Conservation (phyloP, 1,284 basidiomycete genomes). For the Cutaneotrichosporon dermatis region DNA sequence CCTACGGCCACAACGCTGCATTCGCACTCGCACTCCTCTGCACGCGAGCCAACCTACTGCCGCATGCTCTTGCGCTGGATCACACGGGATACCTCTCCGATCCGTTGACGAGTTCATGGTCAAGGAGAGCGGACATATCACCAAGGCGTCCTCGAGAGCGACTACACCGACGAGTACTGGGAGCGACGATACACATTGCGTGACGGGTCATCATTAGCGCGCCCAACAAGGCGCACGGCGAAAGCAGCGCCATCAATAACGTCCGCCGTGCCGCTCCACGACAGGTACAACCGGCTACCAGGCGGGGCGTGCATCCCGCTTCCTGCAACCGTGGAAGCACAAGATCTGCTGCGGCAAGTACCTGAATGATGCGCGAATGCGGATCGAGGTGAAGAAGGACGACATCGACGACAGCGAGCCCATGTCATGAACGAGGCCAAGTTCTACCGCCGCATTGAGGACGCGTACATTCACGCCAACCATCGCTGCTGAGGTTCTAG, state of each 20-base stretch:
- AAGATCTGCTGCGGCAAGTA: constrained; percentile 96
- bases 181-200: constrained; percentile 86
- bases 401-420: constrained; percentile 36
- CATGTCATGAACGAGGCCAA: constrained; percentile 73
- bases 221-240: constrained; percentile 38
- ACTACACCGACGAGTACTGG: constrained; percentile 97
- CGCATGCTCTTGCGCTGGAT: constrained; percentile 82
- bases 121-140: constrained; percentile 85
- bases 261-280: constrained; percentile 69
- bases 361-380: constrained; percentile 90
- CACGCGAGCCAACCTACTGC: constrained; percentile 82
- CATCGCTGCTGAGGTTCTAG: constrained; percentile 75
- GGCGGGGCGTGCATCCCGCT: constrained; percentile 87
- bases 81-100: constrained; percentile 71
- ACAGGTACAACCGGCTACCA: constrained; percentile 68
- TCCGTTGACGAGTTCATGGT: constrained; percentile 90
- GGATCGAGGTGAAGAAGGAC: constrained; percentile 63
- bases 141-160: constrained; percentile 77
- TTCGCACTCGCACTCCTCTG: constrained; percentile 64
- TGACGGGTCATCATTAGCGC: constrained; percentile 61
- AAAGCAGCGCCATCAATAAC: constrained; percentile 58
- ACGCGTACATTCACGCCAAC: constrained; percentile 88
- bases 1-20: constrained; percentile 78
- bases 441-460: constrained; percentile 84
- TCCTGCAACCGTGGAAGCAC: constrained; percentile 87